These are phyloP conservation scores for Arthonia radiata DNA, from an alignment of 495 filamentous ascomycete genomes.

Conservation along the genomic window DNA sequence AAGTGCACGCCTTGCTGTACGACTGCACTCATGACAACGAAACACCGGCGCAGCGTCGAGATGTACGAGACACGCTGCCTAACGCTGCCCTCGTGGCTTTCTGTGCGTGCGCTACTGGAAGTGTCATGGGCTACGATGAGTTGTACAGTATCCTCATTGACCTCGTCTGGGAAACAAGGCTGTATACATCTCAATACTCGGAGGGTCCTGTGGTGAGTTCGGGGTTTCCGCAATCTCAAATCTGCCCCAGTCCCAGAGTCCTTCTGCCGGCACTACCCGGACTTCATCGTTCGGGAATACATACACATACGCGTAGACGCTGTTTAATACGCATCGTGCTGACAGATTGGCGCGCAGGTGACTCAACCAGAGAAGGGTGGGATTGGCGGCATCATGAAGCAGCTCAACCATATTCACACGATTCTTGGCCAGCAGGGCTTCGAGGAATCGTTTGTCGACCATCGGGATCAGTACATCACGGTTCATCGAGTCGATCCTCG, in stretches of 20 bases:
- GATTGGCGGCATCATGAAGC: conserved; percentile 69
- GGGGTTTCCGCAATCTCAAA: too few species aligned
- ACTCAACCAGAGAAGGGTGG: conserved; percentile 43
- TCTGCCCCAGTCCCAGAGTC: too few species aligned
- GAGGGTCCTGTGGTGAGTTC: conserved; percentile 35
- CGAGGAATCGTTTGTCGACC: conserved; percentile 86
- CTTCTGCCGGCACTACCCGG: too few species aligned
- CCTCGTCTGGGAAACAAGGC: conserved; percentile 63
- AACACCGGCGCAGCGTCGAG: conserved; percentile 81
- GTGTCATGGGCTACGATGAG: conserved; percentile 98
- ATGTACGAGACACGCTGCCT: conserved; percentile 83
- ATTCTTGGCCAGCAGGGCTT: conserved; percentile 86
- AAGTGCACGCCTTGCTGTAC: conserved; percentile 90
- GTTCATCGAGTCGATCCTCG: conserved; percentile 85
- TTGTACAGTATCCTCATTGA: conserved; percentile 81
- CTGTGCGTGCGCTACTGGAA: conserved; percentile 82
- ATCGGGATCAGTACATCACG: conserved; percentile 86
- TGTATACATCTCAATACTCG: conserved; percentile 45
- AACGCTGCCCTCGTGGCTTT: conserved; percentile 86
- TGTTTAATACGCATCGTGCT: too few species aligned
- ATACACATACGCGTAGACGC: too few species aligned
- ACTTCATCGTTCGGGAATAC: too few species aligned
- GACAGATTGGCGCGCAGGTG: too few species aligned
- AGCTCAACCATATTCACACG: conserved; percentile 78
- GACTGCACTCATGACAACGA: conserved; percentile 99